Conservation (phyloP, 2,329 filamentous ascomycete species). For the Neofusicoccum ribis region DNA sequence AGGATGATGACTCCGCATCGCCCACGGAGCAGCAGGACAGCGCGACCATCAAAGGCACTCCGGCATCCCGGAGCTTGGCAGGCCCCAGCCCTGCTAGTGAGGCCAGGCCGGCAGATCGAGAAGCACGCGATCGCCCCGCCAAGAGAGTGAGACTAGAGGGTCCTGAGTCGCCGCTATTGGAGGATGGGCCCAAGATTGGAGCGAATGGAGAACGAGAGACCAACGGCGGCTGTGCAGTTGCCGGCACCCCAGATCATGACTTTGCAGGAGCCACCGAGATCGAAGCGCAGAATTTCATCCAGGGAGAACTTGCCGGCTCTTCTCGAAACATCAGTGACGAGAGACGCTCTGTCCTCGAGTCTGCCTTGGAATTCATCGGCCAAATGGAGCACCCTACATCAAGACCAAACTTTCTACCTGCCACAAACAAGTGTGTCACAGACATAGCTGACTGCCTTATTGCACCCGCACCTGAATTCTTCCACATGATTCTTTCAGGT, state of each 20-base stretch:
- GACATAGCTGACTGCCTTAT: background rate
- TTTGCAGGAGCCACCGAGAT: background rate
- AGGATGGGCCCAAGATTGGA: background rate
- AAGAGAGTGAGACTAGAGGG: conserved; percentile 9
- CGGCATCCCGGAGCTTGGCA: background rate
- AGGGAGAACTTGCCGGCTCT: conserved; percentile 5
- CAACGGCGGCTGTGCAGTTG: background rate
- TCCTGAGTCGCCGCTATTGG: background rate
- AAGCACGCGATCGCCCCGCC: background rate
- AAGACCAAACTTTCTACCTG: background rate
- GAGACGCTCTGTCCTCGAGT: conserved; percentile 7
- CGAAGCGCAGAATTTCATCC: conserved; percentile 13
- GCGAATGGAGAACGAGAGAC: background rate
- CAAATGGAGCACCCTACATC: conserved; percentile 10
- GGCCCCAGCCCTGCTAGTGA: background rate
- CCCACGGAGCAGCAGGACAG: background rate
- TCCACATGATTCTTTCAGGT: conserved; percentile 11
- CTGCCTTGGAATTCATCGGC: conserved; percentile 10
- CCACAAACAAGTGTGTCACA: background rate
- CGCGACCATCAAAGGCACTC: background rate
- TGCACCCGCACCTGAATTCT: conserved; percentile 9
- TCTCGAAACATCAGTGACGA: background rate
- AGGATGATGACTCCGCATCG: background rate
- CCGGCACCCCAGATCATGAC: background rate
- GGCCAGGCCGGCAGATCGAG: background rate